Evolutionary conservation across 805 yeast genomes (phyloP).

Genomic region (Scheffersomyces amazonensis): DNA sequence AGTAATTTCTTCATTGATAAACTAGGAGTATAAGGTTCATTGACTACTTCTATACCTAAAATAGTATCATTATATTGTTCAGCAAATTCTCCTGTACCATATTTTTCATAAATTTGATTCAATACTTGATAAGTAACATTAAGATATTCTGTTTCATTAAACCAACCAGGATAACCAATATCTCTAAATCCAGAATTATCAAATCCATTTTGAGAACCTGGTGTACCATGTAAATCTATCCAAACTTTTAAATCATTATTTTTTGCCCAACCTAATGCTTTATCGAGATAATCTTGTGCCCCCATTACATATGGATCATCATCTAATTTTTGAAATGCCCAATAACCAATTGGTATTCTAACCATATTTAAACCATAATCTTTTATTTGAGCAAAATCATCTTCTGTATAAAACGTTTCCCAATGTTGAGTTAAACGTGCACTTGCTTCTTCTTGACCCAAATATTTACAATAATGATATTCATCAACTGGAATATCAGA

Average conservation of each 20-base stretch:
- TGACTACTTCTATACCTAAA: constrained; percentile 38
- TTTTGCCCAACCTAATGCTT: constrained; percentile 67
- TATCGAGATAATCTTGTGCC: constrained; percentile 60
- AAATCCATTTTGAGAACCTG: constrained; percentile 86
- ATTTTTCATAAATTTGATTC: constrained; percentile 29
- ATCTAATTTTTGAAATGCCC: constrained; percentile 59
- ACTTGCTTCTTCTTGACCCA: constrained; percentile 48
- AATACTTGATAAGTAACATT: constrained; percentile 30
- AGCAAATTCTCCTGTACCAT: constrained; percentile 26
- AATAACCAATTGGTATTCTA: constrained; percentile 77
- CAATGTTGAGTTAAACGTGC: constrained; percentile 50
- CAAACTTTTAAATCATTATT: constrained; percentile 60
- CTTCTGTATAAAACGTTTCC: constrained; percentile 56
- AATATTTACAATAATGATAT: constrained; percentile 46
- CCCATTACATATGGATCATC: constrained; percentile 67
- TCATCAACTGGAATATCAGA: constrained; percentile 55
- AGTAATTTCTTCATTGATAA: constrained; percentile 19
- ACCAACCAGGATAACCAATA: constrained; percentile 34
- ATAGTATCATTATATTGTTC: constrained; percentile 27
- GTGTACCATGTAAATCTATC: constrained; percentile 78
- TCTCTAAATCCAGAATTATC: constrained; percentile 73
- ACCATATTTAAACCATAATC: constrained; percentile 62
- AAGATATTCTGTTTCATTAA: constrained; percentile 23
- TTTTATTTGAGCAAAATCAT: constrained; percentile 52
- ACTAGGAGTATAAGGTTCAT: constrained; percentile 34